Percentiles rank a stretch among this genome's conserved stretches.
These are phyloP conservation scores for Apiotrichum montevideense DNA, from an alignment of 1,284 basidiomycete species.

Conservation along the genomic window DNA sequence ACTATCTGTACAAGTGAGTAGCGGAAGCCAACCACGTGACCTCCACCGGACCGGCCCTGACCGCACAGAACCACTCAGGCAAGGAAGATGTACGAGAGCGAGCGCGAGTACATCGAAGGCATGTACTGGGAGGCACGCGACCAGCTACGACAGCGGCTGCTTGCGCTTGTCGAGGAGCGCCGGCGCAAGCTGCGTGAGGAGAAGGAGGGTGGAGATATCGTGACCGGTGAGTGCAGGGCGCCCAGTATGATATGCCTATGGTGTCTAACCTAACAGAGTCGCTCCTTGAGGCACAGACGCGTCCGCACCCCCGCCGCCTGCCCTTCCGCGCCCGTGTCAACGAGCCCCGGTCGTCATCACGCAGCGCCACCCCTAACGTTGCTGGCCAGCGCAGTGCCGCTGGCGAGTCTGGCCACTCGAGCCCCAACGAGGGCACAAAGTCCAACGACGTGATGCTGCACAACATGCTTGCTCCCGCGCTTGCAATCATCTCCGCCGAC, in stretches of 20 bases:
- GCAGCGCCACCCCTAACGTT: slow-evolving; percentile 9
- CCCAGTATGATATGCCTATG: background rate
- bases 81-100: slow-evolving; percentile 48
- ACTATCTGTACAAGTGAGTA: slow-evolving; percentile 49
- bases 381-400: slow-evolving; percentile 9
- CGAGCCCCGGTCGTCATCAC: slow-evolving; percentile 13
- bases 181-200: slow-evolving; percentile 50
- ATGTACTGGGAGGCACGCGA: slow-evolving; percentile 48
- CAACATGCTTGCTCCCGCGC: slow-evolving; percentile 31
- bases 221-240: slow-evolving; percentile 45
- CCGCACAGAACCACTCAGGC: slow-evolving; percentile 30
- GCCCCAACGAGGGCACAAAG: slow-evolving; percentile 24
- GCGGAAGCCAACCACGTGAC: background rate
- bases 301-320: slow-evolving; percentile 33
- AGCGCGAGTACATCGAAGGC: slow-evolving; percentile 50
- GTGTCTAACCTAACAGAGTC: slow-evolving; percentile 26
- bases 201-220: slow-evolving; percentile 51
- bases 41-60: background rate
- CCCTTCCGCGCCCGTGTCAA: slow-evolving; percentile 23
- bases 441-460: slow-evolving; percentile 36
- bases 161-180: slow-evolving; percentile 51
- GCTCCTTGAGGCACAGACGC: slow-evolving; percentile 38
- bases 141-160: slow-evolving; percentile 44
- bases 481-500: slow-evolving; percentile 37
- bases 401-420: slow-evolving; percentile 12